A percentile compares a stretch with the other conserved stretches of the same genome.
phyloP scores from a whole-genome alignment of 306 rosid species.

The Trichosanthes truncata region DNA sequence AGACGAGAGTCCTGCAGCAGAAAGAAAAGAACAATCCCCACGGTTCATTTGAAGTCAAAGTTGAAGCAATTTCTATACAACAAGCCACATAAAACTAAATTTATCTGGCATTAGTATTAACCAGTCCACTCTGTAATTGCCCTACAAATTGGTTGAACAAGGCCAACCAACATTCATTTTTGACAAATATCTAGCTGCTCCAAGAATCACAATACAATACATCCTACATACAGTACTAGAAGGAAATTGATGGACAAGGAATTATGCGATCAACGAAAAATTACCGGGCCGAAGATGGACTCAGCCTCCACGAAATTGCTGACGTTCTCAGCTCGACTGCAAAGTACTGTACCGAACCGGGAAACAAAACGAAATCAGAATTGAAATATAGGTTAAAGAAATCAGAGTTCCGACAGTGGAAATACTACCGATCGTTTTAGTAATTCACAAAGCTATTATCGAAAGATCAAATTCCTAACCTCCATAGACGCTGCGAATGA shows the following conservation, averaged over 20 bases:
- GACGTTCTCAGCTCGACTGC: constrained; percentile 82
- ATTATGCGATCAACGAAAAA: not conserved
- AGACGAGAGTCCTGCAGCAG: constrained; percentile 72
- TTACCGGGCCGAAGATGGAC: constrained; percentile 79
- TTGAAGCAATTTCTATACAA: not conserved
- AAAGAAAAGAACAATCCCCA: constrained; percentile 1
- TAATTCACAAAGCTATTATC: not conserved
- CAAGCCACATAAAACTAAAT: not conserved
- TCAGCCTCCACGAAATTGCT: constrained; percentile 85
- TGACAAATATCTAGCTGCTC: not conserved
- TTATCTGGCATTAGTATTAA: not conserved
- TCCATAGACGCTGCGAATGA: constrained; percentile 70
- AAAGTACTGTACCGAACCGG: constrained; percentile 38
- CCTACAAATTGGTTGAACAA: not conserved
- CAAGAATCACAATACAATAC: not conserved
- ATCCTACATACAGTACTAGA: not conserved
- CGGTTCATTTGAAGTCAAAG: not conserved
- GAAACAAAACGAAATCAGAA: not conserved
- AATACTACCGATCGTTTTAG: not conserved
- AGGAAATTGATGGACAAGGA: not conserved
- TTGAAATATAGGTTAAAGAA: not conserved
- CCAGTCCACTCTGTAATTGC: not conserved
- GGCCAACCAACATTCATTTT: not conserved
- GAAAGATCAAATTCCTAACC: constrained; percentile 30
- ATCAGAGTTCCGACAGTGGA: not conserved